phyloP scores from a whole-genome alignment of 805 yeast species.

The Lipomyces orientalis region DNA sequence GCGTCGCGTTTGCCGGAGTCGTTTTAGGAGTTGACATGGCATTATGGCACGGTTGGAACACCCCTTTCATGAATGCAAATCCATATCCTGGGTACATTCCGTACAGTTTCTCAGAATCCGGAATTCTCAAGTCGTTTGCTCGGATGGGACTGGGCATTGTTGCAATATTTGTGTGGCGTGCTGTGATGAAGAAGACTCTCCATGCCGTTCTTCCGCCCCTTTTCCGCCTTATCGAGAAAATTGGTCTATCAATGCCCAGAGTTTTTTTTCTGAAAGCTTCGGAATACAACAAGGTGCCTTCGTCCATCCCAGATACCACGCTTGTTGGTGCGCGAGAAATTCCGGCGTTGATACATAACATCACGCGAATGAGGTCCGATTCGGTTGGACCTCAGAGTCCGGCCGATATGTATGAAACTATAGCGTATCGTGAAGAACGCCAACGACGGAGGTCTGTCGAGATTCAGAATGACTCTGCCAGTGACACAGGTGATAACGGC shows the following conservation, averaged over 20 bases:
- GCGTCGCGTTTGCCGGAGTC: conserved; percentile 91
- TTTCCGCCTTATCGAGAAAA: conserved; percentile 50
- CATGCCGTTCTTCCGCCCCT: conserved; percentile 64
- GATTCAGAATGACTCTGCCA: not conserved
- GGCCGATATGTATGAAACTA: conserved; percentile 50
- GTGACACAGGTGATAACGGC: not conserved
- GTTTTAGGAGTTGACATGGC: conserved; percentile 74
- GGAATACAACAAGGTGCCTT: conserved; percentile 45
- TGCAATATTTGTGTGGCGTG: conserved; percentile 74
- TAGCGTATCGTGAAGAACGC: conserved; percentile 44
- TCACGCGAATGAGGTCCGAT: conserved; percentile 44
- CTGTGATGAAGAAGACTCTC: conserved; percentile 69
- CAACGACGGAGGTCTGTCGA: conserved; percentile 30
- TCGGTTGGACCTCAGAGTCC: conserved; percentile 52
- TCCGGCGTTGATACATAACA: conserved; percentile 41
- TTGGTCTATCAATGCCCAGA: conserved; percentile 51
- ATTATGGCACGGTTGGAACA: conserved; percentile 54
- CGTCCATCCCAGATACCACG: conserved; percentile 46
- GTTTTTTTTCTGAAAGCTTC: conserved; percentile 48
- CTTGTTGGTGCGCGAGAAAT: conserved; percentile 44
- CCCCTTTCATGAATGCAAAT: conserved; percentile 34
- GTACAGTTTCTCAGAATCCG: conserved; percentile 51
- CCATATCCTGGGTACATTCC: conserved; percentile 50
- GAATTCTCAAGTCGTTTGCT: conserved; percentile 50
- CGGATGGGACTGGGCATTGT: conserved; percentile 68